Base-by-base conservation (phyloP, 768 basidiomycete genomes). In the Boletus subparvulus region DNA sequence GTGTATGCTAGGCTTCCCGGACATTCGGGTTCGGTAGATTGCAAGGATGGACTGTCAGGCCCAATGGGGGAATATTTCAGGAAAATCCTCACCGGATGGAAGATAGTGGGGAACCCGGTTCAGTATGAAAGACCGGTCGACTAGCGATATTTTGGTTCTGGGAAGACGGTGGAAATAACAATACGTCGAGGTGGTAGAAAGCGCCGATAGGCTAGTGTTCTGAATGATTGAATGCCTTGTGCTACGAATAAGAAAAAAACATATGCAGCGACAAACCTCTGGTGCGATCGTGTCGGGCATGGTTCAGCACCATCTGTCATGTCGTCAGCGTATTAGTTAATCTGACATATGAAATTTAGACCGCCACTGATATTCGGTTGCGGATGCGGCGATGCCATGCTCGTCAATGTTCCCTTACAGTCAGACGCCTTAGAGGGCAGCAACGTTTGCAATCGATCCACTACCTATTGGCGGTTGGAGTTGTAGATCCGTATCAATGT, bases 331-430 rank as follows among this genome's bases (percentile, higher is more conserved):
- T 17, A 16, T 33, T 30, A 47, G 44, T 37, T 41, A 1, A 43
- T 28, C 36, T 55, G 55, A 56, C 59, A 56, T 46, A 41, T 56
- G 33, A 33, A 42, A 55, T 43, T 40, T 39, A 55, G 37, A 49
- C 42, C 45, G 48, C 58, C 62, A 47, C 59, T 4, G 14, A 43
- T 16, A 17, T 37, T 41, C 43, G 46, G 57, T 36, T 24, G 21
- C 24, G 17, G 26, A n/a, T 21, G 19, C 3, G 14, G 24, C 19
- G 24, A 28, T 28, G 26, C 21, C 41, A 39, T 26, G n/a, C 42
- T 35, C 19, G 49, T 43, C 47, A 21, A 19, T 17, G n/a, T 8
- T 12, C 2, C 21, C 30, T 17, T 48, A 9, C 16, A 26, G 28
- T 35, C 61, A 32, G 35, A 44, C 36, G 3, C 19, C n/a, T 35